These are phyloP conservation scores for Porphyrellus sp. DNA, from an alignment of 1,284 basidiomycete genomes.

Conservation along the genomic window DNA sequence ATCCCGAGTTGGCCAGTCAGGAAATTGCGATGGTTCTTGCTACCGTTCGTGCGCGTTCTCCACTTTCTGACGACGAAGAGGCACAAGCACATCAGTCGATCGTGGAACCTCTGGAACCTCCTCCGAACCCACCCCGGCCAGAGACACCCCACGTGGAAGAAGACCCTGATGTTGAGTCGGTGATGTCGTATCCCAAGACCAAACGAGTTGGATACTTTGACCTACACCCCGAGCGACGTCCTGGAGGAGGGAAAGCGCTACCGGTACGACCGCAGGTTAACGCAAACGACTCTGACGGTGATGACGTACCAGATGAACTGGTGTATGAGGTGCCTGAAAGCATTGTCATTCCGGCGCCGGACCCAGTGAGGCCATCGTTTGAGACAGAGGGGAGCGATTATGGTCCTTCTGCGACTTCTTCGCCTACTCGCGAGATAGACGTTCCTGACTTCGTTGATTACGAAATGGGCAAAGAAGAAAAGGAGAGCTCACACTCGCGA, in stretches of 20 bases:
- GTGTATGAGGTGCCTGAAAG: constrained; percentile 32
- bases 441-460: constrained; percentile 36
- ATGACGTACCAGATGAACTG: constrained; percentile 34
- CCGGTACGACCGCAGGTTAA: constrained; percentile 34
- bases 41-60: constrained; percentile 53
- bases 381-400: constrained; percentile 36
- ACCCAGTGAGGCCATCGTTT: constrained; percentile 31
- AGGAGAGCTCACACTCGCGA: constrained; percentile 28
- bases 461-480: constrained; percentile 37
- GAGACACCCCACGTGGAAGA: constrained; percentile 37
- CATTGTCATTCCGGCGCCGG: constrained; percentile 17
- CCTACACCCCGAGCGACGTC: constrained; percentile 55
- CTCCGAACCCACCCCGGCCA: constrained; percentile 8
- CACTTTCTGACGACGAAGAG: constrained; percentile 43
- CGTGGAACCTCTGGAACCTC: constrained; percentile 11
- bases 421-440: constrained; percentile 32
- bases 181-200: constrained; percentile 36
- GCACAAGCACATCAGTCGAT: constrained; percentile 9
- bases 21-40: constrained; percentile 72
- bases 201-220: constrained; percentile 67
- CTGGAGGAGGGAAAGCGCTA: constrained; percentile 19
- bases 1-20: constrained; percentile 68
- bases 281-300: constrained; percentile 34
- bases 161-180: constrained; percentile 35
- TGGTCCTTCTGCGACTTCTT: constrained; percentile 32